Base-by-base conservation (phyloP, 192 early-diverging fungal species). In the Pilobolus umbonatus region DNA sequence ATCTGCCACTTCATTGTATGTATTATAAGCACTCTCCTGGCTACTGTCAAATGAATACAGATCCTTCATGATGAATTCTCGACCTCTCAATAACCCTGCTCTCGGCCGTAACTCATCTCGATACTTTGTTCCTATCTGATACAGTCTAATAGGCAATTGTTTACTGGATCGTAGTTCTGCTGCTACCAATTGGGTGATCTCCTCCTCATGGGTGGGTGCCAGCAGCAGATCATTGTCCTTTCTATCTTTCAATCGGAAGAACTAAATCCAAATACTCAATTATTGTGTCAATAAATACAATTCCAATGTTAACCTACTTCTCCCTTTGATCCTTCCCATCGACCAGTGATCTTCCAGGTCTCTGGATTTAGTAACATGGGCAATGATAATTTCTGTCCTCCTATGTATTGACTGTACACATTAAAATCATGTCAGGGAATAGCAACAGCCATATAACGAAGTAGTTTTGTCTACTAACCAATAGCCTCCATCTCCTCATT, bases 21-120 rank as follows among this genome's bases (percentile, higher is more conserved):
- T 87, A n/a, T 67, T 71, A 26, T 84, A 68, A 0, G 94, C 90
- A 32, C 76, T 75, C 14, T 85, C 67, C 55, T 77, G 68, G 1
- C 79, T 78, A 3, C 70, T 77, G 65, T 96, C 92, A 69, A 96
- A 96, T 7, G 88, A 81, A 67, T 96, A 95, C 62, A 96, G 67
- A 71, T 96, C 94, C 69, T 94, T 96, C 94, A 96, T 96, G n/a
- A 93, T 65, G 68, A 96, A 96, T 67, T 96, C 94, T 29, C 89
- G 83, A 2, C 80, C 92, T 11, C 94, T 75, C 43, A 96, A 75
- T 19, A 96, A 67, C 8, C 94, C 94, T 5, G 81, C 82, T 21
- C 93, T 78, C 17, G 91, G 91, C 25, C 93, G 77, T 39, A 86
- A 72, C 55, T 94, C 92, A 65, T 94, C 92, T 26, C 90, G 80